phyloP scores from a whole-genome alignment of 108 stramenopile genomes.

The Cyclotella baltica region DNA sequence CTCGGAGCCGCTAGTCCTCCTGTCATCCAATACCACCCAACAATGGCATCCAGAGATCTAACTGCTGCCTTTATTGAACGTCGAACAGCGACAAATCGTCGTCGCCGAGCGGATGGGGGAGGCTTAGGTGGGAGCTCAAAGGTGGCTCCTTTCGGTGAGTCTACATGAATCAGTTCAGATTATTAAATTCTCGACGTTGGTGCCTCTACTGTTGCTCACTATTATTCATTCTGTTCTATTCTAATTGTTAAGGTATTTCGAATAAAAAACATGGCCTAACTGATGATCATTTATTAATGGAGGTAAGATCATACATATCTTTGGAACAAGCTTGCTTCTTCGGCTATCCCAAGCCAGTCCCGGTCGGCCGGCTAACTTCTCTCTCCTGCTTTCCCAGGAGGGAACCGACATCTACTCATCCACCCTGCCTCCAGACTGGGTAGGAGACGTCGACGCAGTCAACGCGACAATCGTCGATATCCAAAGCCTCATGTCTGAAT shows the following conservation, averaged over 20 bases:
- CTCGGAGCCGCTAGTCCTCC: no score
- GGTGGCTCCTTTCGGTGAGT: slow-evolving; percentile 61
- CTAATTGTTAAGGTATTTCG: slow-evolving; percentile 30
- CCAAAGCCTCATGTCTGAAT: slow-evolving; percentile 80
- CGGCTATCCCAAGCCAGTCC: no score
- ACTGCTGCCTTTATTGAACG: slow-evolving; percentile 82
- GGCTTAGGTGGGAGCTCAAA: slow-evolving; percentile 14
- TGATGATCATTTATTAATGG: slow-evolving; percentile 51
- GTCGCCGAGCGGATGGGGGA: slow-evolving; percentile 56
- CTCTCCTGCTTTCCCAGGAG: not conserved
- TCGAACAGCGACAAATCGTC: slow-evolving; percentile 70
- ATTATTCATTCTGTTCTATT: not conserved
- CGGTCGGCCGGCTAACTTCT: not conserved
- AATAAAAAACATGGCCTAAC: slow-evolving; percentile 37
- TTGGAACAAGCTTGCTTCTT: no score
- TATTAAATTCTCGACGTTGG: no score
- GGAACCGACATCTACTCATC: slow-evolving; percentile 31
- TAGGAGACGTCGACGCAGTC: slow-evolving; percentile 82
- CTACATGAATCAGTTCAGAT: not conserved
- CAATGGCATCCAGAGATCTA: slow-evolving; percentile 91
- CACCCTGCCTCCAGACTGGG: slow-evolving; percentile 85
- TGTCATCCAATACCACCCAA: slow-evolving; percentile 13
- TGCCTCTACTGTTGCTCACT: not conserved
- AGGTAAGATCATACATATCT: slow-evolving; percentile 55
- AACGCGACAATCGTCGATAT: slow-evolving; percentile 82